phyloP scores from a whole-genome alignment of 2,329 filamentous ascomycete genomes.

The Chrysoporthe cubensis region DNA sequence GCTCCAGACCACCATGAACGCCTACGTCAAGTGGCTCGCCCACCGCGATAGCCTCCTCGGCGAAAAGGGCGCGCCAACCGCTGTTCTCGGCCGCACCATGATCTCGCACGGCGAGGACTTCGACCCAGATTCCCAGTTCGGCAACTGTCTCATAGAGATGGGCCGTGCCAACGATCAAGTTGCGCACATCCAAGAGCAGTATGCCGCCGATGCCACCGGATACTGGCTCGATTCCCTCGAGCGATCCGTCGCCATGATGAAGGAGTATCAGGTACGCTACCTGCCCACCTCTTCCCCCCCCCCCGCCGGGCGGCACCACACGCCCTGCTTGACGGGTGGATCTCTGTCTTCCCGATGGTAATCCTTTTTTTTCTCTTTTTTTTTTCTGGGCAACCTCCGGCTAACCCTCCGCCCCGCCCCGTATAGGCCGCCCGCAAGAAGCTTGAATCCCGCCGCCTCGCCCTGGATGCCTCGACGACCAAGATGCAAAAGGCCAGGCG shows the following conservation, averaged over 20 bases:
- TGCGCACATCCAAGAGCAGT: constrained; percentile 82
- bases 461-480: constrained; percentile 85
- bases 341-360: not conserved
- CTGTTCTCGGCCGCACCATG: constrained; percentile 83
- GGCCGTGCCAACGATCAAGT: constrained; percentile 88
- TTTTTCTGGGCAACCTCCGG: constrained; percentile 9
- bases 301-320: not conserved
- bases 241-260: constrained; percentile 89
- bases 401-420: not conserved
- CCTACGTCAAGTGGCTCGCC: constrained; percentile 85
- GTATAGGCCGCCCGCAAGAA: constrained; percentile 78
- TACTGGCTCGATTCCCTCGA: constrained; percentile 94
- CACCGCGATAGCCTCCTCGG: constrained; percentile 79
- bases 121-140: constrained; percentile 87
- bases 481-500: constrained; percentile 94
- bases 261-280: constrained; percentile 83
- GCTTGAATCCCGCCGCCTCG: constrained; percentile 85
- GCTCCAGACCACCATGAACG: constrained; percentile 82
- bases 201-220: constrained; percentile 75
- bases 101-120: constrained; percentile 90
- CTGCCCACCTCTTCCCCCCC: too few relatives aligned
- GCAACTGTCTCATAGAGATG: constrained; percentile 80
- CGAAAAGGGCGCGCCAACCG: constrained; percentile 82
- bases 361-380: not conserved
- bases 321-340: not conserved